Base-by-base conservation (phyloP, 192 early-diverging fungal species). In the Thoreauomyces humboldtii region DNA sequence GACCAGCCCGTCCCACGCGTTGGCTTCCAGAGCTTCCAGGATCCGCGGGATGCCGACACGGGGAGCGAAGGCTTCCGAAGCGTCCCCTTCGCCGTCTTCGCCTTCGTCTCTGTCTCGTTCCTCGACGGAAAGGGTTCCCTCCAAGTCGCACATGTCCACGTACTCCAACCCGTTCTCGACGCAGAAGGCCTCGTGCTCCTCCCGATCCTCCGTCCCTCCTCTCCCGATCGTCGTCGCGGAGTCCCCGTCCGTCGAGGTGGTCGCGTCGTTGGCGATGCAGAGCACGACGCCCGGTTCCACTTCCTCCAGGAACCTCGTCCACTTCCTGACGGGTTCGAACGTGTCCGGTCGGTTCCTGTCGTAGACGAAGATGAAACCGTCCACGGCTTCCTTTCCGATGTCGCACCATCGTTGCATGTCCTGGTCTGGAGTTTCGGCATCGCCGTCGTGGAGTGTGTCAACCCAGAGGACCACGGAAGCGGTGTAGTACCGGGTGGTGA, bases 401-500 rank as follows among this genome's bases (percentile, higher is more conserved):
- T 48, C 29, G 33, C 55, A 37, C 61, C 44, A 63, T 22, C 34
- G 31, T 19, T 47, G 33, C 25, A 62, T 27, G 15, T 61, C 67
- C 0, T 21, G n/a, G 11, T 34, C 34, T 14, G 34, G 29, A 19
- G 51, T 27, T 17, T 14, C 19, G 17, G 22, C 12, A 12, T 19
- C 27, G 2, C 11, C 38, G 37, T 61, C 59, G 2, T 2, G 24
- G 3, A 74, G 63, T 0, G 76, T 76, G 55, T 89, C 86, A 24
- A 88, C 53, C 86, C 86, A 87, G 72, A 87, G 79, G 35, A 75
- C 79, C 4, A 88, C 75, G 6, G 80, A 45, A 12, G 87, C 86
- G 3, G 74, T 77, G 62, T 88, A 89, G 70, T 89, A 89, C 50
- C 87, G 88, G 29, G 81, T 89, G 21, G 79, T 67, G 32, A 89